These are phyloP conservation scores for Arachis hypogaea DNA, from an alignment of 306 rosid species.

Conservation along the genomic window DNA sequence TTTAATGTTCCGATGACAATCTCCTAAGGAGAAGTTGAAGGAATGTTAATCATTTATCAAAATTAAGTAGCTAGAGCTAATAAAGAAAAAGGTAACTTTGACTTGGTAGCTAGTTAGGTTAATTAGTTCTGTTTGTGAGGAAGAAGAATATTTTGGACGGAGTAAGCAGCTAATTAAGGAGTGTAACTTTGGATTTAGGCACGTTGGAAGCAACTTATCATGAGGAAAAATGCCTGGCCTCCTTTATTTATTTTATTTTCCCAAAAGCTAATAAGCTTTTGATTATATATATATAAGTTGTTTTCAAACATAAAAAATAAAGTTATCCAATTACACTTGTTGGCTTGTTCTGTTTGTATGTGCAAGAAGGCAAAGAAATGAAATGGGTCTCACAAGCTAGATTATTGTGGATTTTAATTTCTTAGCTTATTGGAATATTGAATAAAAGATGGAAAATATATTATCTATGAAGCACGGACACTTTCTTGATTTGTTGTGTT, in stretches of 20 bases:
- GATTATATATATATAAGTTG: too few species aligned
- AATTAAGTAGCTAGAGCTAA: conserved; percentile 1
- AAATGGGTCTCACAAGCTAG: conserved; percentile 17
- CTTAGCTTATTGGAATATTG: conserved; percentile 37
- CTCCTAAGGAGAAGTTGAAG: conserved; percentile 71
- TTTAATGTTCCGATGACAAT: conserved; percentile 42
- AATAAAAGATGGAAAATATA: background rate
- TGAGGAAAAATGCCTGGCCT: too few species aligned
- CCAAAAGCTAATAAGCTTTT: too few species aligned
- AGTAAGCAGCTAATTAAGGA: background rate
- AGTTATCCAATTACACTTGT: too few species aligned
- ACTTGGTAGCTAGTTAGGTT: conserved; percentile 18
- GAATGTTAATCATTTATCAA: background rate
- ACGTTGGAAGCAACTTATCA: too few species aligned
- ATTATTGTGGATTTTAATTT: background rate
- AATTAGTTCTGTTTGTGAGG: conserved; percentile 24
- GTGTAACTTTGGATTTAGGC: conserved; percentile 28
- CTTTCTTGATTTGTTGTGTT: too few species aligned
- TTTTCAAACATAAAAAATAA: too few species aligned
- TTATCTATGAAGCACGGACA: too few species aligned
- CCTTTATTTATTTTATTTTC: too few species aligned
- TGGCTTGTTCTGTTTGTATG: too few species aligned
- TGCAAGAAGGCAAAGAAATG: conserved; percentile 34
- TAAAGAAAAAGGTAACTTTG: conserved; percentile 29
- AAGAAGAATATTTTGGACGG: conserved; percentile 12